Conservation (phyloP, 2,329 filamentous ascomycete genomes). For the Penicillium sp. region DNA sequence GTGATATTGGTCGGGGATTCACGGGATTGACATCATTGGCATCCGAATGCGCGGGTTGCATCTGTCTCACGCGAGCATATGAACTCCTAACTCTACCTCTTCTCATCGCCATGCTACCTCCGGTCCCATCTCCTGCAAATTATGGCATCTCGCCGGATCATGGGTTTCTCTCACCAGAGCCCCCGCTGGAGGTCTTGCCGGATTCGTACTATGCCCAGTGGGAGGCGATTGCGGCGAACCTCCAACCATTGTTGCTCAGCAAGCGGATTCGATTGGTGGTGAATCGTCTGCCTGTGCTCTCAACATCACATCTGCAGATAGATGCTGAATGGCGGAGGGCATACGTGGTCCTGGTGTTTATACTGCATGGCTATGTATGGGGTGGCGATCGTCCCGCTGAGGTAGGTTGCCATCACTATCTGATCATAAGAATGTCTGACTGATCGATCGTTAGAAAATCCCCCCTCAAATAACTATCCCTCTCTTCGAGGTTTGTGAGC, state of each 20-base stretch:
- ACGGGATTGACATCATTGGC: background rate
- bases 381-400: conserved; percentile 69
- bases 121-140: conserved; percentile 55
- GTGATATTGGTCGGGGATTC: too few species aligned
- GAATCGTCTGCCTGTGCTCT: conserved; percentile 74
- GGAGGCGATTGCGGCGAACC: conserved; percentile 78
- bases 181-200: conserved; percentile 72
- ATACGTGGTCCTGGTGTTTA: conserved; percentile 70
- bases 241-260: conserved; percentile 80
- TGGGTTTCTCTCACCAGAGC: conserved; percentile 80
- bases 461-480: conserved; percentile 79
- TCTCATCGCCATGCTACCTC: conserved; percentile 39
- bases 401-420: conserved; percentile 45
- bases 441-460: conserved; percentile 50
- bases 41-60: background rate
- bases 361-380: conserved; percentile 86
- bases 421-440: too few species aligned
- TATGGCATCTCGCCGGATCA: conserved; percentile 62
- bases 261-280: conserved; percentile 74
- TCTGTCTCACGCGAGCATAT: background rate
- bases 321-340: conserved; percentile 88
- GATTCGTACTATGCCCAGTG: conserved; percentile 92
- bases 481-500: conserved; percentile 66
- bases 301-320: conserved; percentile 71
- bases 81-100: background rate